Base-by-base conservation (phyloP, 176 grass and related monocot genomes). In the Aegilops speltoides region DNA sequence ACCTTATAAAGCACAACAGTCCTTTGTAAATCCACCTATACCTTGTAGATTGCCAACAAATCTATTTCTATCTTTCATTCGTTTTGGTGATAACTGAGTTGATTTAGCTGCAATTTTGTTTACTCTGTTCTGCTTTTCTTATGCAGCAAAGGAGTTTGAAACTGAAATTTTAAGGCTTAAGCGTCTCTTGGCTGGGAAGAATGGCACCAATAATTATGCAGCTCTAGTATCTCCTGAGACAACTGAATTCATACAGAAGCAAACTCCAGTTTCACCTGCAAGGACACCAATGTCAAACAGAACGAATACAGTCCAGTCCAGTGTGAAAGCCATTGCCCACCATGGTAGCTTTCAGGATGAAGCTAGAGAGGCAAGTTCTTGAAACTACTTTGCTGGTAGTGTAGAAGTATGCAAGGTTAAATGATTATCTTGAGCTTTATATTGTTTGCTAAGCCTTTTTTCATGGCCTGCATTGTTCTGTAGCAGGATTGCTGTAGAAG, bases 101-200 rank as follows among this genome's bases (percentile, higher is more conserved):
- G 20, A 14, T 77, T 72, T 82, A 64, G 14, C 15, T 20, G 52
- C 48, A 64, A 54, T 24, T 61, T 62, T 43, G 7, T 65, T 68
- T 79, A 57, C n/a, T 68, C 32, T 68, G 50, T 10, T 36, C 67
- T 33, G 48, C 54, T 46, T 50, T 76, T 78, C 68, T 56, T 16
- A 64, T 89, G 76, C 85, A 98, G 93, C 71, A 68, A 87, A 85
- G 68, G 88, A 92, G 33, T 79, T 95, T 56, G 78, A 94, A 71
- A 76, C 52, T 78, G 91, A 98, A 86, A 85, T 85, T 83, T 38
- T 29, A 22, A 90, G 45, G 52, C 95, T 95, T 83, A 74, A 93
- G 57, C 26, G 82, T 40, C 83, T 91, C 66, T 38, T 98, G 52
- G 61, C 54, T 50, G 83, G 90, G 85, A 90, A 87, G 83, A 86